These are phyloP conservation scores for Myriosclerotinia scirpicola DNA, from an alignment of 2,329 filamentous ascomycete species.

Conservation along the genomic window DNA sequence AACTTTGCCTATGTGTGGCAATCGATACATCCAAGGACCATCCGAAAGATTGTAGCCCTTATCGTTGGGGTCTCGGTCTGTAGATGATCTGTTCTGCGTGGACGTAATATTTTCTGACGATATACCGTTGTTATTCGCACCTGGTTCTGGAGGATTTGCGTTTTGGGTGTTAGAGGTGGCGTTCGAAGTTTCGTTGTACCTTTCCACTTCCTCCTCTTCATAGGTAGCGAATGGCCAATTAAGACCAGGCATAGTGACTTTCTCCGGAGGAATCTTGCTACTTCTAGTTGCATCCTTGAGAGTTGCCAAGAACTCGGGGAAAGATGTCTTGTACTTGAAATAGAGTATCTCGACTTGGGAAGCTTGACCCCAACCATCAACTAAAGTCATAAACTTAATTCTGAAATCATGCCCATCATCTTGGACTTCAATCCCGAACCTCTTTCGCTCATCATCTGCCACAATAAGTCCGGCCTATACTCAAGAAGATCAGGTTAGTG, in stretches of 20 bases:
- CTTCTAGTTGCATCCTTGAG: conserved; percentile 30
- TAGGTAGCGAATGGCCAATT: not conserved
- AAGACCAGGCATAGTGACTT: not conserved
- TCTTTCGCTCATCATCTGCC: not conserved
- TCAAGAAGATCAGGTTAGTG: not conserved
- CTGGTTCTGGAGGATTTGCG: not conserved
- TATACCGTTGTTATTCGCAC: not conserved
- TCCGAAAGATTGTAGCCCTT: conserved; percentile 33
- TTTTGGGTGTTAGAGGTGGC: not conserved
- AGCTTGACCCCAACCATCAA: conserved; percentile 16
- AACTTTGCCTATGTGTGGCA: conserved; percentile 12
- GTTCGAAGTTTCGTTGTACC: not conserved
- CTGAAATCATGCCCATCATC: not conserved
- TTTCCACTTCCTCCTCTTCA: not conserved
- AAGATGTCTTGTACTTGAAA: conserved; percentile 25
- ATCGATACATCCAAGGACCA: conserved; percentile 35
- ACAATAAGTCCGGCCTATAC: not conserved
- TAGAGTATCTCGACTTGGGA: conserved; percentile 19
- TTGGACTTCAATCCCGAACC: not conserved
- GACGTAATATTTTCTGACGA: not conserved
- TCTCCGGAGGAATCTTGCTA: conserved; percentile 29
- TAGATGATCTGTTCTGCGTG: not conserved
- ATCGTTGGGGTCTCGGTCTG: not conserved
- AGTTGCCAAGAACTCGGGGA: conserved; percentile 23
- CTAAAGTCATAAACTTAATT: conserved; percentile 9